Percentiles rank a stretch among this genome's conserved stretches.
Conservation (phyloP, 805 yeast genomes). For the Torulaspora gathmanii region DNA sequence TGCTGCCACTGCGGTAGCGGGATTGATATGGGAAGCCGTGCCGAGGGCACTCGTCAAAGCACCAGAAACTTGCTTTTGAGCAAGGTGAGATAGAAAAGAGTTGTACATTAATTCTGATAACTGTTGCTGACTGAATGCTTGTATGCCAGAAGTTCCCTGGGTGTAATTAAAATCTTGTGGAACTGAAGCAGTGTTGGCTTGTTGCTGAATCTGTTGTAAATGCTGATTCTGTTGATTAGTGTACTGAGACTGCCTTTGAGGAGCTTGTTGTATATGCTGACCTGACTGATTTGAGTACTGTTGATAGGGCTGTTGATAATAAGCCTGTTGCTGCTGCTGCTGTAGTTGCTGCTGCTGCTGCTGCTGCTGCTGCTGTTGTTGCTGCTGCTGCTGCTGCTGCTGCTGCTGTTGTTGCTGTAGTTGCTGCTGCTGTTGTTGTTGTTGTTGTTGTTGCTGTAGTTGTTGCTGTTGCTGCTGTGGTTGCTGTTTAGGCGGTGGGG, state of each 20-base stretch:
- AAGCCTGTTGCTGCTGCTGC: slow-evolving; percentile 2
- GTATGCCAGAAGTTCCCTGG: slow-evolving; percentile 16
- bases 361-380: slow-evolving; percentile 8
- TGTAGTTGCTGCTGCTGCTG: slow-evolving; percentile 7
- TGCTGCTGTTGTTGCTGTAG: slow-evolving; percentile 7
- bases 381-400: slow-evolving; percentile 11
- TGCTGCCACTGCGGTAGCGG: slow-evolving; percentile 24
- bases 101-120: slow-evolving; percentile 35
- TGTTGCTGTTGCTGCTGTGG: slow-evolving; percentile 10
- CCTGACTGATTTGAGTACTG: slow-evolving; percentile 8
- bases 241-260: slow-evolving; percentile 10
- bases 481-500: slow-evolving; percentile 4
- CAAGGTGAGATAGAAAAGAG: slow-evolving; percentile 32
- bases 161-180: slow-evolving; percentile 24
- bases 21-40: slow-evolving; percentile 19
- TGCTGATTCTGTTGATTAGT: slow-evolving; percentile 5
- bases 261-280: slow-evolving; percentile 1
- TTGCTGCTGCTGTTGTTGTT: slow-evolving; percentile 12
- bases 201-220: slow-evolving; percentile 9
- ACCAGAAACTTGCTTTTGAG: slow-evolving; percentile 29
- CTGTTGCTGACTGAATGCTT: slow-evolving; percentile 27
- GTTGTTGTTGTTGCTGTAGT: slow-evolving; percentile 15
- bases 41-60: slow-evolving; percentile 18
- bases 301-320: slow-evolving; percentile 3
- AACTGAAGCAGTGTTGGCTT: slow-evolving; percentile 7